Percentiles rank a stretch among this genome's conserved stretches.
Conservation (phyloP, 2,329 filamentous ascomycete genomes). For the Nigrograna mackinnonii region DNA sequence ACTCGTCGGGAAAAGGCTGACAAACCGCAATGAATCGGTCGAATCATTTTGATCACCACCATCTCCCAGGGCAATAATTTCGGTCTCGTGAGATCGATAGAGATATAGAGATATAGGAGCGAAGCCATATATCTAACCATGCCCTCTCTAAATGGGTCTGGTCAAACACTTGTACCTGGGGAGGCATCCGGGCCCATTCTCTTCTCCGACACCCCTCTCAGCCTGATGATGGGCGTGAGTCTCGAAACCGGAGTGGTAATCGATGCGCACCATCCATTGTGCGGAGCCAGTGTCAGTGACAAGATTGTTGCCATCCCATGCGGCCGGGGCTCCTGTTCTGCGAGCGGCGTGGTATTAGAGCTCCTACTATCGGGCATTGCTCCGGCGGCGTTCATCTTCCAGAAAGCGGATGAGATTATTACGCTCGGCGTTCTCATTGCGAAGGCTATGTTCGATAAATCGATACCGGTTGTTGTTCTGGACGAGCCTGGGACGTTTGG, state of each 20-base stretch:
- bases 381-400: conserved; percentile 48
- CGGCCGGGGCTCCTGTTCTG: conserved; percentile 53
- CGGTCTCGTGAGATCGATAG: no score
- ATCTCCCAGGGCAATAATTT: no score
- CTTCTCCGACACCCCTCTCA: conserved; percentile 26
- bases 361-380: conserved; percentile 44
- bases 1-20: no score
- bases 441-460: conserved; percentile 42
- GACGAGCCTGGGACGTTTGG: conserved; percentile 15
- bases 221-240: conserved; percentile 53
- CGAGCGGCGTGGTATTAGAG: conserved; percentile 51
- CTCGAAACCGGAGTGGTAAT: conserved; percentile 46
- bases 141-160: no score
- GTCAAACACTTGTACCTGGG: background rate
- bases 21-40: no score
- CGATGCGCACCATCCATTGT: conserved; percentile 49
- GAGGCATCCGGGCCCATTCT: background rate
- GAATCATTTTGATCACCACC: no score
- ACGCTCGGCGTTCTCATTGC: conserved; percentile 51
- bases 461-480: conserved; percentile 46
- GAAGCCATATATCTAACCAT: no score
- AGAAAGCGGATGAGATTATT: conserved; percentile 47
- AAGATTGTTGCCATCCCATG: conserved; percentile 49
- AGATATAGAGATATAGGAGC: no score
- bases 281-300: conserved; percentile 33